Base-by-base conservation (phyloP, 2,329 filamentous ascomycete species). In the Trichocomaceae sp. region DNA sequence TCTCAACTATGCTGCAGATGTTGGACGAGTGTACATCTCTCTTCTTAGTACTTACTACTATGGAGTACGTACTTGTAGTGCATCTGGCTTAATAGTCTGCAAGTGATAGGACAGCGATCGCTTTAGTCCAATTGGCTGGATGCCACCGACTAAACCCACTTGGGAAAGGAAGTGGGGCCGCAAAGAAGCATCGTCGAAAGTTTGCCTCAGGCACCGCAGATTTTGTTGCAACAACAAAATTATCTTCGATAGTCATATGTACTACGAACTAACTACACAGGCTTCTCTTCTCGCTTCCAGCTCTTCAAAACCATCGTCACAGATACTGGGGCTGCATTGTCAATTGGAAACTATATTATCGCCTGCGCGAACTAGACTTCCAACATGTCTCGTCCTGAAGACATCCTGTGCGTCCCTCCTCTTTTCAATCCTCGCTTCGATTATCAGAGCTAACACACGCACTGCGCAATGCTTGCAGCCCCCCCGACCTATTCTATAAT, bases 401-500 rank as follows among this genome's bases (percentile, higher is more conserved):
- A 99, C 76, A 87, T 84, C 61, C 84, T 97, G 88, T 93, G 79
- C 66, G 82, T 65, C 44, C 54, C 57, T 26, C n/a, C 44, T 47
- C 39, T 44, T 47, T 52, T 51, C 52, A 58, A 61, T 60, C 54
- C 57, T 58, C 63, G 61, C 49, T 63, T 60, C 57, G 13, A 52
- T 37, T 33, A 15, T 42, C 35, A 50, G 10, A 52, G 33, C 42
- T 47, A 49, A 56, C 22, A 47, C 12, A 15, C n/a, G n/a, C 2
- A 29, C 7, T 29, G 10, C 26, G 26, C 7, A 29, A 20, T 20
- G 8, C 15, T 12, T 17, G 22, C 70, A 95, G 90, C 69, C 89
- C 91, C 50, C 92, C 93, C 61, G 93, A 99, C 75, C 86, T 97
- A 68, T 95, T 95, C 79, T 99, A 99, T 81, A 87, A 96, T 78